Percentiles rank a stretch among this genome's conserved stretches.
Conservation (phyloP, 257 asterid species). For the Ballota nigra region DNA sequence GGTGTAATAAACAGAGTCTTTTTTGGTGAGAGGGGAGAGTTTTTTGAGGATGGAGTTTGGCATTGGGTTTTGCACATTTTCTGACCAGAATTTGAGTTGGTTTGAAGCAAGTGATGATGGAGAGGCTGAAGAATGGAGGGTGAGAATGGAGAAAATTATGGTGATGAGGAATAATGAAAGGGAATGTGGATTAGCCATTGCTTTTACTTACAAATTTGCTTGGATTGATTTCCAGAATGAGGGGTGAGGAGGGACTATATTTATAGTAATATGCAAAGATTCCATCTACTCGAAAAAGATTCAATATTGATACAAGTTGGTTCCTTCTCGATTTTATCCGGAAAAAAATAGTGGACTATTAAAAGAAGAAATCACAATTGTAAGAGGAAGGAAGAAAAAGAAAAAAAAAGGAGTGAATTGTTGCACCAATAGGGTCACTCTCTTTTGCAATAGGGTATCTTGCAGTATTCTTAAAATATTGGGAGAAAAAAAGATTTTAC, state of each 20-base stretch:
- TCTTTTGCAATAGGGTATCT: too few relatives aligned
- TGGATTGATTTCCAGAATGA: not conserved
- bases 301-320: too few relatives aligned
- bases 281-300: too few relatives aligned
- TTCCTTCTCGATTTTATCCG: too few relatives aligned
- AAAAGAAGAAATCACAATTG: too few relatives aligned
- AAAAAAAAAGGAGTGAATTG: too few relatives aligned
- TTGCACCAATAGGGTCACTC: too few relatives aligned
- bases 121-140: slow-evolving; percentile 2
- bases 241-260: not conserved
- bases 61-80: slow-evolving; percentile 32
- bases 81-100: slow-evolving; percentile 39
- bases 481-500: too few relatives aligned
- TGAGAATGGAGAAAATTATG: not conserved
- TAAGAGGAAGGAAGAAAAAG: too few relatives aligned
- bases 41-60: slow-evolving; percentile 32
- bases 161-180: not conserved
- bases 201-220: not conserved
- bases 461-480: too few relatives aligned
- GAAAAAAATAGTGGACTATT: too few relatives aligned
- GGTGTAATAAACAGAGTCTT: slow-evolving; percentile 5
- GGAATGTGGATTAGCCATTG: too few relatives aligned
- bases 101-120: slow-evolving; percentile 26
- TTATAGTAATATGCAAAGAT: not conserved
- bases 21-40: slow-evolving; percentile 30